Percentiles rank a stretch among this genome's conserved stretches.
phyloP scores from a whole-genome alignment of 257 asterid species.

The Thymus quinquecostatus region DNA sequence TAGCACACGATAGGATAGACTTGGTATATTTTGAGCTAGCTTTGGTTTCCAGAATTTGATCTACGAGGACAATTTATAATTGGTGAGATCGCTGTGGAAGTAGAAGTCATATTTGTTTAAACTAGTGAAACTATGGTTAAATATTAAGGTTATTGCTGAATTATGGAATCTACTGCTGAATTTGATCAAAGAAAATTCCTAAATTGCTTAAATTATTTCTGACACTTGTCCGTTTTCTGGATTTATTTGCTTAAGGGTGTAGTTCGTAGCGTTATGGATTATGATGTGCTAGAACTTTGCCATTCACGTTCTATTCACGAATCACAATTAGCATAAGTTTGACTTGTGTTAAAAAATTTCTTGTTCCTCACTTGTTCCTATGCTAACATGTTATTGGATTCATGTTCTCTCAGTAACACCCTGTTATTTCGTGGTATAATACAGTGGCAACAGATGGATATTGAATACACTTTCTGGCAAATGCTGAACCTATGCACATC shows the following conservation, averaged over 20 bases:
- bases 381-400: slow-evolving; percentile 10
- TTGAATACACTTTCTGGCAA: slow-evolving; percentile 99
- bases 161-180: background rate
- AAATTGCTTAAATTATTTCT: background rate
- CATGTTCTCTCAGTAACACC: slow-evolving; percentile 31
- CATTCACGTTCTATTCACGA: background rate
- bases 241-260: slow-evolving; percentile 22
- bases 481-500: slow-evolving; percentile 97
- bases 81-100: background rate
- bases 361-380: slow-evolving; percentile 12
- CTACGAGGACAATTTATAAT: background rate
- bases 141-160: slow-evolving; percentile 9
- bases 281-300: slow-evolving; percentile 19
- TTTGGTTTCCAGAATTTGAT: background rate
- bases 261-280: background rate
- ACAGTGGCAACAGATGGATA: slow-evolving; percentile 99
- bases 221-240: background rate
- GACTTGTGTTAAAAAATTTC: slow-evolving; percentile 10
- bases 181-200: background rate
- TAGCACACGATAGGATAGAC: slow-evolving; percentile 9
- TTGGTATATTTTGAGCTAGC: slow-evolving; percentile 13
- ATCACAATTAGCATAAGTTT: slow-evolving; percentile 12
- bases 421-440: slow-evolving; percentile 33
- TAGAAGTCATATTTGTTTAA: background rate
- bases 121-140: background rate